Evolutionary conservation across 2,329 filamentous ascomycete genomes (phyloP), one percentile per base, ranked within the genome.

Genomic region (Xylogone sp.): DNA sequence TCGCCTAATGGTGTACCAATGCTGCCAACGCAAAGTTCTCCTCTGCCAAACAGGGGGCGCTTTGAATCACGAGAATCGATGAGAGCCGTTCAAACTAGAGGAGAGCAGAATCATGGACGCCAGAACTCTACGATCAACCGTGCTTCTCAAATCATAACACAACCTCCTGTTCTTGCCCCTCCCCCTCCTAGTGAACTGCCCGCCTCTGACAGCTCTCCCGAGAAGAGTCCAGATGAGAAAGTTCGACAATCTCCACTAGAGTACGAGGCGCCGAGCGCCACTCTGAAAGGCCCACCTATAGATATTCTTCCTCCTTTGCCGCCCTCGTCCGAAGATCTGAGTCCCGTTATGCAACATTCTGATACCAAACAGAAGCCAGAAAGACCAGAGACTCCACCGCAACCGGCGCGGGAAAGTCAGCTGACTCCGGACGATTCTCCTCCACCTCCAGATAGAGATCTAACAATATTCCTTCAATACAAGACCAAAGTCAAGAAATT

Each of bases 401-500:
- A 73, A 12, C 48, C 48, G 13, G 49, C 21, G 54, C 81, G 77
- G 51, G 73, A 77, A 22, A 74, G 76, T 48, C 77, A 78, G 42
- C 83, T 82, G 56, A 68, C 72, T 24, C 75, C 82, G 20, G 84
- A 86, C 42, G 76, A 78, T 48, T 88, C 87, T 0, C 90, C 90
- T 8, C 34, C 34, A 16, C 85, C 76, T 7, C 72, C 84, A 6
- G 86, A 85, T 8, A 96, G 96, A 66, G 91, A 97, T 60, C 77
- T 99, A 47, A 97, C 93, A 0, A 74, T 99, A 39, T 99, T 97
- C 68, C 70, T 97, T 55, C 93, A 97, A 70, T 97, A 97, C 73
- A 96, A 95, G 68, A 94, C 88, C 61, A 94, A 94, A 67, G 92
- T 97, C 61, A 97, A 97, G 72, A 97, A 97, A 68, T 95, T 95